phyloP scores from a whole-genome alignment of 108 stramenopile genomes.

The Stephanodiscus triporus region DNA sequence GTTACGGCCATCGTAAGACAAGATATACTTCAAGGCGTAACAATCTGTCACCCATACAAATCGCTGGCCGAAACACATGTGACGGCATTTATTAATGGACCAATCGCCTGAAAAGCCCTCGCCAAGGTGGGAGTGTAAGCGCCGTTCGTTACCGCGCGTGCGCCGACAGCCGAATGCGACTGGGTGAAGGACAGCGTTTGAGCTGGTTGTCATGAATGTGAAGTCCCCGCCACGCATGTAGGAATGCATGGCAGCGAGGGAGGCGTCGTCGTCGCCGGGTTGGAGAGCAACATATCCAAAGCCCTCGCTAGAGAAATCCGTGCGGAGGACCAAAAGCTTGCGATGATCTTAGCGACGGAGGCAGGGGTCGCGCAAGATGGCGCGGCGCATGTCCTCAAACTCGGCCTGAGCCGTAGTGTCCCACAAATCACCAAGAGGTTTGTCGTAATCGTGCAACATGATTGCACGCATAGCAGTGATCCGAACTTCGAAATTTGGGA shows the following conservation, averaged over 20 bases:
- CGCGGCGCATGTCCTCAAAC: background rate
- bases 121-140: background rate
- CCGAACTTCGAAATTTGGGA: conserved; percentile 17
- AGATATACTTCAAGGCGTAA: background rate
- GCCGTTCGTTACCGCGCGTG: background rate
- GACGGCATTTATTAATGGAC: background rate
- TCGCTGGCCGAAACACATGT: conserved; percentile 2
- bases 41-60: background rate
- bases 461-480: background rate
- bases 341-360: background rate
- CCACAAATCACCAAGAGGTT: no score
- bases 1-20: background rate
- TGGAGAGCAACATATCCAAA: background rate
- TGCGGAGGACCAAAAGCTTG: background rate
- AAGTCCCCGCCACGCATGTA: background rate
- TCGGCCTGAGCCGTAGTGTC: no score
- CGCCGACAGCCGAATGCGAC: background rate
- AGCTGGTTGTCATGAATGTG: background rate
- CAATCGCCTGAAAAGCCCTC: background rate
- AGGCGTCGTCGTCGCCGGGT: background rate
- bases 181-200: background rate
- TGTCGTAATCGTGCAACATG: no score
- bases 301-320: background rate
- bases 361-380: background rate
- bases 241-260: background rate